Conservation (phyloP, 495 filamentous ascomycete species). For the Bathelium albidoporum region DNA sequence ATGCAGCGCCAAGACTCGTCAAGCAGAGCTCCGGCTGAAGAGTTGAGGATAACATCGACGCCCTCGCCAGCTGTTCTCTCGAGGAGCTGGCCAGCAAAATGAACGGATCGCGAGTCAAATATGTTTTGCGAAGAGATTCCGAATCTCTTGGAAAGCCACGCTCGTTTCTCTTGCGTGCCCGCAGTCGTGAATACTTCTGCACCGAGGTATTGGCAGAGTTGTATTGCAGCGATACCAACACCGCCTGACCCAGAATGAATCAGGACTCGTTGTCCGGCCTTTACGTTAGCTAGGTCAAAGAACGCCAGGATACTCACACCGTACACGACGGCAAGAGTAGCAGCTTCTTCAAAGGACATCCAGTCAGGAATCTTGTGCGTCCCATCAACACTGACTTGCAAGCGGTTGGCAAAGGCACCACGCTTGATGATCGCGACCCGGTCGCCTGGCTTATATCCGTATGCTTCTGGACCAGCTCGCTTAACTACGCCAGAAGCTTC, state of each 20-base stretch:
- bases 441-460: background rate
- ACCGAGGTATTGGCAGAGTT: constrained; percentile 30
- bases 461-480: background rate
- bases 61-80: constrained; percentile 11
- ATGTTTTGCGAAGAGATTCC: constrained; percentile 34
- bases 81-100: constrained; percentile 5
- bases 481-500: background rate
- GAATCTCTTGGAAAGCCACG: background rate
- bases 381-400: background rate
- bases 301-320: constrained; percentile 33
- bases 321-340: constrained; percentile 36
- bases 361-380: constrained; percentile 40
- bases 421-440: background rate
- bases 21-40: constrained; percentile 14
- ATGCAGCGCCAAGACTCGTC: constrained; percentile 11
- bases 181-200: constrained; percentile 26
- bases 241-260: constrained; percentile 43
- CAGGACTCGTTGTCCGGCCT: constrained; percentile 25
- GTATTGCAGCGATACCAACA: constrained; percentile 40
- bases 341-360: constrained; percentile 36
- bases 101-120: constrained; percentile 14
- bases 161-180: background rate
- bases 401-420: background rate
- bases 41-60: constrained; percentile 21
- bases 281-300: constrained; percentile 25